phyloP scores from a whole-genome alignment of 1,139 yeast species.

The Suhomyces ambrosiae region DNA sequence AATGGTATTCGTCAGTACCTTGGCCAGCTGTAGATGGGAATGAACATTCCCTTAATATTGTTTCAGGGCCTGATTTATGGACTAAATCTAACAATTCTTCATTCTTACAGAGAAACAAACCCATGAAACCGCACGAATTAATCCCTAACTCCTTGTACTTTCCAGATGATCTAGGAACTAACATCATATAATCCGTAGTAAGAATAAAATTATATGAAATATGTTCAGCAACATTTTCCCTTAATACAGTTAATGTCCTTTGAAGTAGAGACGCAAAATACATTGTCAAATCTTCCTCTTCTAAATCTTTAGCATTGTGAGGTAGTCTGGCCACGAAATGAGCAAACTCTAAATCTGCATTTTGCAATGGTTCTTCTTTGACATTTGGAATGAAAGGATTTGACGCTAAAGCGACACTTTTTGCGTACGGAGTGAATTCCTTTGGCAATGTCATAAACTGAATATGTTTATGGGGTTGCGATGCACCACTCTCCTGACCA shows the following conservation, averaged over 20 bases:
- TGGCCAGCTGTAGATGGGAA: conserved; percentile 55
- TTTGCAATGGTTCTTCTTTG: conserved; percentile 60
- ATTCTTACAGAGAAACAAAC: conserved; percentile 75
- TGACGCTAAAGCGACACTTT: conserved; percentile 47
- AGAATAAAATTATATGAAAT: conserved; percentile 79
- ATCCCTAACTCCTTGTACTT: conserved; percentile 54
- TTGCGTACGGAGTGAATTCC: conserved; percentile 60
- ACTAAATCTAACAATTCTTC: conserved; percentile 51
- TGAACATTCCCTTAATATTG: conserved; percentile 61
- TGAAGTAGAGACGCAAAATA: conserved; percentile 72
- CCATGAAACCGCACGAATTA: conserved; percentile 81
- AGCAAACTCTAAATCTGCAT: conserved; percentile 69
- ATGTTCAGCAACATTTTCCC: conserved; percentile 47
- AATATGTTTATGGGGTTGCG: conserved; percentile 89
- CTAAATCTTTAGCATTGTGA: conserved; percentile 29
- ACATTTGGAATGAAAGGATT: conserved; percentile 56
- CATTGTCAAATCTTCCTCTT: conserved; percentile 59
- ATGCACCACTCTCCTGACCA: conserved; percentile 88
- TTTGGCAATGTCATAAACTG: conserved; percentile 77
- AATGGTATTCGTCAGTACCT: conserved; percentile 39
- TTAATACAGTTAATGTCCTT: conserved; percentile 65
- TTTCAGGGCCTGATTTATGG: conserved; percentile 43
- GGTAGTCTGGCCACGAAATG: conserved; percentile 78
- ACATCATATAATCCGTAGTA: conserved; percentile 80
- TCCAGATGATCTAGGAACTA: conserved; percentile 71